Conservation (phyloP, 2,329 filamentous ascomycete species). For the Phaeosphaeriaceae sp. region DNA sequence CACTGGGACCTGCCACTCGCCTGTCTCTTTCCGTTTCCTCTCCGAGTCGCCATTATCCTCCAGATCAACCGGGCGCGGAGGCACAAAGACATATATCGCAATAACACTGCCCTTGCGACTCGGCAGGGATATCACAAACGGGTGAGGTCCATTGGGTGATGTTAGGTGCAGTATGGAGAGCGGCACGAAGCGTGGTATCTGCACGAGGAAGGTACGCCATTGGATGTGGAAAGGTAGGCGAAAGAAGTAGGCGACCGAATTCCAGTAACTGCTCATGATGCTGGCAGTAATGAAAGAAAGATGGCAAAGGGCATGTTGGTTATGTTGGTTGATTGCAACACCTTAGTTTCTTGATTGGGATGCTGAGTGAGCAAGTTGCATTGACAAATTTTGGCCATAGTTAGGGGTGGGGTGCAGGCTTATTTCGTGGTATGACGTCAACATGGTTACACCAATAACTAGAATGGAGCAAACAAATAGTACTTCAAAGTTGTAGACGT, state of each 20-base stretch:
- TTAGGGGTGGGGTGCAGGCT: no score
- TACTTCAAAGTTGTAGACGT: no score
- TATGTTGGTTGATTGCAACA: neutral
- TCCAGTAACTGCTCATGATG: constrained; percentile 40
- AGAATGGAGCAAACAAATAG: no score
- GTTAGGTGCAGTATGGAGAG: constrained; percentile 47
- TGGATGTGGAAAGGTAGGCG: constrained; percentile 41
- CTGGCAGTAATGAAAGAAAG: neutral
- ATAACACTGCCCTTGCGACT: constrained; percentile 48
- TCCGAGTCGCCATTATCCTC: constrained; percentile 25
- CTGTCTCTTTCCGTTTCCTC: constrained; percentile 23
- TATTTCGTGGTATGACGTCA: no score
- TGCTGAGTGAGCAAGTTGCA: no score
- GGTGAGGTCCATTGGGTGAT: constrained; percentile 50
- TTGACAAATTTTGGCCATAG: no score
- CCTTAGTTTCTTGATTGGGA: no score
- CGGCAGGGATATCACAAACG: constrained; percentile 50
- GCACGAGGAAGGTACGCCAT: constrained; percentile 47
- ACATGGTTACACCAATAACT: no score
- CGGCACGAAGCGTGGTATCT: constrained; percentile 47
- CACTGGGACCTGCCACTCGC: constrained; percentile 47
- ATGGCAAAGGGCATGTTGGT: neutral
- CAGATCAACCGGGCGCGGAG: constrained; percentile 42
- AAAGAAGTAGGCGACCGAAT: constrained; percentile 45
- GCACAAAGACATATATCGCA: constrained; percentile 51